Base-by-base conservation (phyloP, 257 asterid genomes). In the Rauvolfia tetraphylla region DNA sequence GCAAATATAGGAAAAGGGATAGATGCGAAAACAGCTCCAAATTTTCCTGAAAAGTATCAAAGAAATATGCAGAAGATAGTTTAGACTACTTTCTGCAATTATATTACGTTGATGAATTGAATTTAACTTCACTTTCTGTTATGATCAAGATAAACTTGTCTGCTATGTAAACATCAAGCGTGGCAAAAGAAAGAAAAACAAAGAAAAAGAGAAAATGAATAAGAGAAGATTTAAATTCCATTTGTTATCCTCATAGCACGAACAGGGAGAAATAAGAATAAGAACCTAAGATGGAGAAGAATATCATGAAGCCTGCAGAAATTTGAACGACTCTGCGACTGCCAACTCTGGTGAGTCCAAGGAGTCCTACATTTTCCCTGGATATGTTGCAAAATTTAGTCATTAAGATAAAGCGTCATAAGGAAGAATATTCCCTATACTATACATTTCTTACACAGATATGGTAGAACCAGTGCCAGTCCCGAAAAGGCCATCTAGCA, bases 1-100 rank as follows among this genome's bases (percentile, higher is more conserved):
- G 99, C 99, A 57, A 79, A 95, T 83, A 95, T 91, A 0, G 98
- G 89, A 74, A 95, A 89, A 2, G 99, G 99, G 63, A 95, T 95
- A 39, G 99, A 95, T 65, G 99, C 98, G 79, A 95, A 95, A 78
- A 95, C 97, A 78, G 99, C 99, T 75, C 99, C 99, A 69, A 95
- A 95, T 80, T 95, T 95, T 74, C 99, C 99, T 95, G 95, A 87
- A 83, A 71, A 61, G 31, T 76, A 46, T 65, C 27, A 51, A 51
- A 7, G 23, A 3, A 46, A 41, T 9, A 75, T 11, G 62, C 33
- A 15, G n/a, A 23, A 17, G 1, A 51, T 2, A 51, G 4, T 49
- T 49, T 49, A 14, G 22, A 49, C 56, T 49, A 49, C 4, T 54
- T 54, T 54, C n/a, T 54, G 1, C 0, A 46, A 46, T 11, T 46